phyloP scores from a whole-genome alignment of 176 grass and related monocot genomes.

The Triticum turgidum region DNA sequence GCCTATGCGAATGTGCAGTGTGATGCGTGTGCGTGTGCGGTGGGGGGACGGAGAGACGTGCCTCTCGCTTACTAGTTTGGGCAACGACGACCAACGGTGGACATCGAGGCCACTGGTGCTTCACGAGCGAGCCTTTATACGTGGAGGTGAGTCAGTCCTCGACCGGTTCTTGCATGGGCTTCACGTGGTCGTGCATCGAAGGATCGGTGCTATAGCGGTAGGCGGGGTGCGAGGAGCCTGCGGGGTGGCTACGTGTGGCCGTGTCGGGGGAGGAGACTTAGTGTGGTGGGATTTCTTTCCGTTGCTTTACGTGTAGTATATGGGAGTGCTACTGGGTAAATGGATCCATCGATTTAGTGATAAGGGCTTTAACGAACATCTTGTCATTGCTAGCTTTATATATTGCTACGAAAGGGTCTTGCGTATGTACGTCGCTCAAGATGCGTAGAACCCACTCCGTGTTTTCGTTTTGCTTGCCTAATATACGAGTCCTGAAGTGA shows the following conservation, averaged over 20 bases:
- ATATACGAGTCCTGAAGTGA: no score
- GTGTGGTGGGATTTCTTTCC: constrained; percentile 40
- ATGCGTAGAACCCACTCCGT: no score
- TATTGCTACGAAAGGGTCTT: no score
- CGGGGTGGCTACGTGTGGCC: neutral
- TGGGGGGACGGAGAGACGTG: neutral
- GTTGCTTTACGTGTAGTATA: neutral
- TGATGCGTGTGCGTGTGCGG: neutral
- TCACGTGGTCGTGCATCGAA: constrained; percentile 20
- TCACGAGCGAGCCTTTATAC: constrained; percentile 9
- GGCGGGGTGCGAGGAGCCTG: neutral
- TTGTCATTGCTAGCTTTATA: no score
- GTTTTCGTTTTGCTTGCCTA: no score
- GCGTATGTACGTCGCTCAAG: no score
- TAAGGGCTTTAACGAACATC: constrained; percentile 14
- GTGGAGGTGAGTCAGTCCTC: constrained; percentile 41
- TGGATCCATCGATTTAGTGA: neutral
- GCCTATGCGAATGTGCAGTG: no score
- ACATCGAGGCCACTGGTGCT: neutral
- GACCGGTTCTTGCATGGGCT: neutral
- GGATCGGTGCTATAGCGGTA: no score
- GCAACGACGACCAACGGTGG: neutral
- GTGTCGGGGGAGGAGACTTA: constrained; percentile 24
- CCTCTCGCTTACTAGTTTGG: constrained; percentile 2
- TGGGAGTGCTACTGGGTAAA: neutral